phyloP scores from a whole-genome alignment of 2,329 filamentous ascomycete genomes.

The Talaromyces sp. region DNA sequence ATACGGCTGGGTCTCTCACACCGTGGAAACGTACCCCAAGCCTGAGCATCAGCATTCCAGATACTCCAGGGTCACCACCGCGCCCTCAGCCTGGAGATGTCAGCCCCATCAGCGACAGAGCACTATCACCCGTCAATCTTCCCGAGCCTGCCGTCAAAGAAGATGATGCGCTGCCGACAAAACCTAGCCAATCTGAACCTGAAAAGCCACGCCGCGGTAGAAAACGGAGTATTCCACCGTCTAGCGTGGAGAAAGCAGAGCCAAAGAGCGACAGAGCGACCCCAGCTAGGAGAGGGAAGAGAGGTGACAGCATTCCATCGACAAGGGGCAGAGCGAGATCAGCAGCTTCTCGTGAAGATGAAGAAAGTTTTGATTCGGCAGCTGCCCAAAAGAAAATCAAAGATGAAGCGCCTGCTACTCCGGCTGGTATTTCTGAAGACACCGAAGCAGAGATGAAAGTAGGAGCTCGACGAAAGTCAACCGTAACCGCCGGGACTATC shows the following conservation, averaged over 20 bases:
- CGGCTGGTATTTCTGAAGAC: constrained; percentile 26
- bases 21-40: constrained; percentile 38
- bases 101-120: constrained; percentile 40
- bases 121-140: constrained; percentile 29
- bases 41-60: constrained; percentile 23
- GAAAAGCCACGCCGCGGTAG: constrained; percentile 17
- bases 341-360: constrained; percentile 28
- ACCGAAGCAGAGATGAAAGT: constrained; percentile 24
- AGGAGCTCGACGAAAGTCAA: constrained; percentile 23
- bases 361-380: constrained; percentile 16
- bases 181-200: constrained; percentile 14
- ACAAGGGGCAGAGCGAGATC: constrained; percentile 33
- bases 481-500: constrained; percentile 5
- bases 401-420: constrained; percentile 29
- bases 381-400: constrained; percentile 22
- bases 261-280: constrained; percentile 24
- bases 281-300: constrained; percentile 20
- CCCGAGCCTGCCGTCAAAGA: constrained; percentile 22
- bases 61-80: constrained; percentile 33
- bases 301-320: constrained; percentile 29
- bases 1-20: constrained; percentile 35
- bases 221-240: constrained; percentile 13
- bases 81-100: constrained; percentile 38
- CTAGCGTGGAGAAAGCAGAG: constrained; percentile 12
- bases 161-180: constrained; percentile 14